Percentiles rank a stretch among this genome's conserved stretches.
phyloP scores from a whole-genome alignment of 1,284 basidiomycete species.

The Ustilago cynodontis region DNA sequence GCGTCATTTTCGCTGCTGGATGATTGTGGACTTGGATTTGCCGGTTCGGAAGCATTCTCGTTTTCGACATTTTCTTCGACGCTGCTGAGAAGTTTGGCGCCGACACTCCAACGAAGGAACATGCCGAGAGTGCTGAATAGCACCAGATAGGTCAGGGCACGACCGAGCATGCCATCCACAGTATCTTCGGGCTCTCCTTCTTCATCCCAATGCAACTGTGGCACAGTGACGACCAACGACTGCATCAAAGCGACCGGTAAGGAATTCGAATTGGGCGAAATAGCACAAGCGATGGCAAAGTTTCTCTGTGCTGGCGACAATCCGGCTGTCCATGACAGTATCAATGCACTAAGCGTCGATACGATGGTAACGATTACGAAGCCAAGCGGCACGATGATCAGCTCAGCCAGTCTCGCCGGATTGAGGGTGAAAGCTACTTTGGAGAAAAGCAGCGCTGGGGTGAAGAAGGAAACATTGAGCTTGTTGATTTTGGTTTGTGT shows the following conservation, averaged over 20 bases:
- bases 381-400: conserved; percentile 91
- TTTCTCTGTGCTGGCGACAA: conserved; percentile 69
- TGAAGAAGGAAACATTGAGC: conserved; percentile 88
- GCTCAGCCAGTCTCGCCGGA: conserved; percentile 81
- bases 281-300: conserved; percentile 70
- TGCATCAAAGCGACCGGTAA: conserved; percentile 93
- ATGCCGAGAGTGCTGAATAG: conserved; percentile 93
- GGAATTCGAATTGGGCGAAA: conserved; percentile 82
- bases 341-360: conserved; percentile 66
- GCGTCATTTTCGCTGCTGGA: conserved; percentile 12
- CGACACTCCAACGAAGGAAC: conserved; percentile 73
- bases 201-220: conserved; percentile 83
- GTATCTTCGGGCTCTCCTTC: conserved; percentile 76
- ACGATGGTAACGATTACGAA: conserved; percentile 75
- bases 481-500: conserved; percentile 78
- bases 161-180: conserved; percentile 87
- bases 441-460: conserved; percentile 89
- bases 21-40: background rate
- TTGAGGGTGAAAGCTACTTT: conserved; percentile 83
- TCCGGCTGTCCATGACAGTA: conserved; percentile 65
- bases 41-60: conserved; percentile 17
- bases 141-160: conserved; percentile 90
- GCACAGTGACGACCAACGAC: conserved; percentile 85
- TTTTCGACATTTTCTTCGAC: conserved; percentile 63
- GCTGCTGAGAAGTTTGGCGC: conserved; percentile 70